These are phyloP conservation scores for Yamadazyma trypodendri DNA, from an alignment of 1,139 yeast species.

Conservation along the genomic window DNA sequence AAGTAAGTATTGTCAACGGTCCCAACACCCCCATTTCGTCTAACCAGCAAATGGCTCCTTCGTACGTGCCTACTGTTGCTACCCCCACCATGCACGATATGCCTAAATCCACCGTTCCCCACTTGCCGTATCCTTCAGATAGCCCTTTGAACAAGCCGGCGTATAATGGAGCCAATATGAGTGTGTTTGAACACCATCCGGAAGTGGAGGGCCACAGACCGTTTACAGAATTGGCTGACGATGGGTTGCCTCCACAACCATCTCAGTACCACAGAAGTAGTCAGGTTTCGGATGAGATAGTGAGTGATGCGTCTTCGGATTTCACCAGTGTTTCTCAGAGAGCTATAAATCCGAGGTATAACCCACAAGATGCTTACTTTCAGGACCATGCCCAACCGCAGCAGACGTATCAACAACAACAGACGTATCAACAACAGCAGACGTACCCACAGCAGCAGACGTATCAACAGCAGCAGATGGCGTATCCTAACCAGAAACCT, in stretches of 20 bases:
- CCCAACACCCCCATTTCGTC: constrained; percentile 34
- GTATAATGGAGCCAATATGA: constrained; percentile 19
- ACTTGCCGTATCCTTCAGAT: constrained; percentile 23
- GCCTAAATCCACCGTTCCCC: constrained; percentile 19
- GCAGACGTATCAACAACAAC: no score
- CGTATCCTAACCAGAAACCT: constrained; percentile 17
- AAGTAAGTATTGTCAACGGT: constrained; percentile 22
- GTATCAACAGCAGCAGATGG: constrained; percentile 16
- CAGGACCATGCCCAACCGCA: no score
- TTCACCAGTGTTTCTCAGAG: constrained; percentile 81
- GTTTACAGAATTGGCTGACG: constrained; percentile 45
- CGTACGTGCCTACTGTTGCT: constrained; percentile 27
- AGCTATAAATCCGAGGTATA: constrained; percentile 64
- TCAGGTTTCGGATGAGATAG: constrained; percentile 20
- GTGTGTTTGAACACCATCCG: constrained; percentile 47
- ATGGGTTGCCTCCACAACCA: constrained; percentile 13
- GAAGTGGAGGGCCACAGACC: constrained; percentile 49
- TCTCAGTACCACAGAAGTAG: constrained; percentile 10
- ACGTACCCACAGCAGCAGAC: constrained; percentile 7
- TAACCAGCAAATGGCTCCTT: constrained; percentile 35
- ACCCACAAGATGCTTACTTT: constrained; percentile 9
- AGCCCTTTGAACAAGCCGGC: constrained; percentile 20
- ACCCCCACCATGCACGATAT: constrained; percentile 27
- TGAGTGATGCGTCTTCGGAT: constrained; percentile 53
- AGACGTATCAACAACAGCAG: neutral